Base-by-base conservation (phyloP, 441 rosid species). In the Iberis amara region DNA sequence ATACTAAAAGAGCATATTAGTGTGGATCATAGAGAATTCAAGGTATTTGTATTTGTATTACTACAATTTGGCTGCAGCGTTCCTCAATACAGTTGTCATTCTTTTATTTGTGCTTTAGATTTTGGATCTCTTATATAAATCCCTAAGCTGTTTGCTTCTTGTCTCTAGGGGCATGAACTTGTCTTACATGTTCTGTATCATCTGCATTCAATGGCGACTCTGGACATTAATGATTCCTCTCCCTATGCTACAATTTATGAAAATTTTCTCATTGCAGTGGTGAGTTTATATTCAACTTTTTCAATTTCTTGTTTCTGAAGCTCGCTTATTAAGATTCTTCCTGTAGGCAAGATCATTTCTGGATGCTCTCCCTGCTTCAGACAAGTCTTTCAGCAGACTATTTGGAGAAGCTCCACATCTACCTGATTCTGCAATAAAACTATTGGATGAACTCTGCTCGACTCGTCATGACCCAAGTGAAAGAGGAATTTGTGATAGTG, bases 381-480 rank as follows among this genome's bases (percentile, higher is more conserved):
- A 94, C 76, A 94, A 86, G 78, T 90, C 95, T 61, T 82, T 94
- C 62, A 90, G 96, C 74, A 82, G 84, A 75, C 90, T 94, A 77
- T 85, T 94, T 43, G 87, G 96, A 47, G 99, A 94, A 78, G 96
- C 79, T 70, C 99, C 99, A 39, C 55, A 77, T 65, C 68, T 94
- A 64, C 86, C 99, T 6, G 76, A 72, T 57, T 83, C 98, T 18
- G 85, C 85, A 47, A 70, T 94, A 71, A 78, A 80, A 66, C 75
- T 90, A 67, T 70, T 94, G 50, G 92, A 84, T 31, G 79, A 83
- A 68, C 85, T 94, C 65, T 94, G 99, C 83, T 79, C 74, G 64
- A 79, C 73, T 69, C 78, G 79, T 64, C 66, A 75, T 76, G 92
- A 79, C 75, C 58, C 73, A 49, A 60, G 56, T 60, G 95, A 89